phyloP scores from a whole-genome alignment of 2,329 filamentous ascomycete genomes.

The Talaromyces verruculosus region DNA sequence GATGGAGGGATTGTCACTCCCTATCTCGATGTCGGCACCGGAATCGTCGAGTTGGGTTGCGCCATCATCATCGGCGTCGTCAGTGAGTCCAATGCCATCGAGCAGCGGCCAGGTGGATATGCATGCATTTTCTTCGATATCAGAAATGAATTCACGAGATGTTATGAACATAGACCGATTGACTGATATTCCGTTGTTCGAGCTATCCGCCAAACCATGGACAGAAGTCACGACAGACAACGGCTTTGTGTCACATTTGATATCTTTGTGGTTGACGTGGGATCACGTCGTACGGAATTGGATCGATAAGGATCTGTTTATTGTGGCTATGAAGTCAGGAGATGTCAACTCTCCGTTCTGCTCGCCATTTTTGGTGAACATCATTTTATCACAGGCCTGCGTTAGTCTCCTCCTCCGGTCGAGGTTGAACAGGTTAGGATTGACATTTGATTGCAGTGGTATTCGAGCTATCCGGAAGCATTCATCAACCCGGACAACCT shows the following conservation, averaged over 20 bases:
- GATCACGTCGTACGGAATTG: slow-evolving; percentile 31
- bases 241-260: slow-evolving; percentile 34
- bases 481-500: slow-evolving; percentile 29
- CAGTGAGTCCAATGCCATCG: background rate
- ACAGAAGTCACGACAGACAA: slow-evolving; percentile 34
- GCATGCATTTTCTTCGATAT: background rate
- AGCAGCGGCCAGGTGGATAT: background rate
- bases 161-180: slow-evolving; percentile 24
- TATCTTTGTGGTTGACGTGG: slow-evolving; percentile 39
- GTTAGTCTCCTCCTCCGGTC: slow-evolving; percentile 26
- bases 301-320: slow-evolving; percentile 34
- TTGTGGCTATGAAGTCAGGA: slow-evolving; percentile 32
- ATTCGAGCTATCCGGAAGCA: slow-evolving; percentile 31
- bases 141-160: background rate
- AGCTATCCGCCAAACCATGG: slow-evolving; percentile 31
- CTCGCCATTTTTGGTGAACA: slow-evolving; percentile 38
- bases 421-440: background rate
- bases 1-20: slow-evolving; percentile 12
- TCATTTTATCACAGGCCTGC: slow-evolving; percentile 36
- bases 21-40: slow-evolving; percentile 20
- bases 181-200: slow-evolving; percentile 23
- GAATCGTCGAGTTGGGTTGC: slow-evolving; percentile 20
- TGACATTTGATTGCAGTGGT: slow-evolving; percentile 20
- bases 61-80: background rate
- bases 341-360: slow-evolving; percentile 32